Evolutionary conservation across 257 asterid species (phyloP), one percentile per base, ranked within the genome.

Genomic region (Ligustrum vulgare): DNA sequence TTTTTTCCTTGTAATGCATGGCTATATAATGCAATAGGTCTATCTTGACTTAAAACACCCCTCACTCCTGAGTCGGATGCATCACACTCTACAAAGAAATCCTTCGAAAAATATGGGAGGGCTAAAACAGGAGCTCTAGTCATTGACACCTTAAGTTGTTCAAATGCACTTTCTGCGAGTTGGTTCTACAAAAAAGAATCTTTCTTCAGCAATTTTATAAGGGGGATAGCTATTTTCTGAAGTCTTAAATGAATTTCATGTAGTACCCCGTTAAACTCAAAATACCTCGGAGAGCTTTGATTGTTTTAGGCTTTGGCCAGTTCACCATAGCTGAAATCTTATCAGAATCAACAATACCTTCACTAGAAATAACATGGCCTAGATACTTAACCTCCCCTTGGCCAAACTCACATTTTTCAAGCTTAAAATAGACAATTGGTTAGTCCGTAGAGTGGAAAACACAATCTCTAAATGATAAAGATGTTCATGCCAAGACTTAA

Each of bases 21-120:
- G 43, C 73, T 75, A 9, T 31, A 67, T 45, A 58, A 67, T 32
- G 68, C 36, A 25, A 75, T 13, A 25, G 49, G 72, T 12, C 32
- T 18, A 3, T 56, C 31, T 20, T 20, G 31, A 4, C 8, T 6
- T 3, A 56, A 56, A 56, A 20, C 64, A 5, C 64, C 11, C 31
- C 64, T 0, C 4, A n/a, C 64, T 10, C 28, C 64, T 56, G 3
- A 56, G 64, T 31, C 3, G 5, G 10, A n/a, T 56, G 64, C 12
- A 56, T 56, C 64, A 56, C 60, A 49, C 1, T 18, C 25, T 51
- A 51, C 25, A 56, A 6, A n/a, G 28, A 20, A n/a, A 2, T 20
- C 9, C 2, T 20, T 56, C 4, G 31, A 10, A 7, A 56, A 56
- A 56, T n/a, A 3, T 8, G 11, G 64, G 5, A 56, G 11, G 3